Evolutionary conservation across 345 rosid species (phyloP).

Genomic region (Moringa oleifera): DNA sequence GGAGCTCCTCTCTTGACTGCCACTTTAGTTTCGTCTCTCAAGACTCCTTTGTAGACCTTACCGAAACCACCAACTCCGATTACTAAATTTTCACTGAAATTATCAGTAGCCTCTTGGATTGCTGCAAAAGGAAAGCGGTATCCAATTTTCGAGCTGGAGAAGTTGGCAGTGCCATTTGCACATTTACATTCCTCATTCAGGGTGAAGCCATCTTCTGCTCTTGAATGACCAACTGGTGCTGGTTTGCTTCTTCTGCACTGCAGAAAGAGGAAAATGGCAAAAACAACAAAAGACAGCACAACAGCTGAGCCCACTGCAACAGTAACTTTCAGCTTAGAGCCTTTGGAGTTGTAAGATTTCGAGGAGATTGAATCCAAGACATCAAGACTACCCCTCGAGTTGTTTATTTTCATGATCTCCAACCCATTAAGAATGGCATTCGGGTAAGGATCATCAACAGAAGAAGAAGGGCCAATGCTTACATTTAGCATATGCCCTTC

Average conservation of each 20-base stretch:
- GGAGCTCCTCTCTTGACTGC: conserved; percentile 66
- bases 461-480: conserved; percentile 53
- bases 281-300: conserved; percentile 24
- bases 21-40: conserved; percentile 44
- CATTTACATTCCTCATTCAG: neutral
- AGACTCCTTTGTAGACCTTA: conserved; percentile 55
- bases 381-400: conserved; percentile 43
- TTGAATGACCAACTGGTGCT: conserved; percentile 18
- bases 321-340: conserved; percentile 21
- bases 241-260: conserved; percentile 29
- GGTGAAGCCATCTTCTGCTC: conserved; percentile 24
- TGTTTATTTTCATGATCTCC: conserved; percentile 62
- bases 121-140: conserved; percentile 45
- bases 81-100: conserved; percentile 43
- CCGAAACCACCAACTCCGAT: conserved; percentile 74
- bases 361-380: conserved; percentile 23
- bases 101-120: conserved; percentile 53
- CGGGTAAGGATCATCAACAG: conserved; percentile 14
- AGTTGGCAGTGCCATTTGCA: conserved; percentile 21
- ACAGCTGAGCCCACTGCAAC: conserved; percentile 34
- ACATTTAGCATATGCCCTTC: conserved; percentile 28
- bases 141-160: conserved; percentile 48
- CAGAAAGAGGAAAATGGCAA: conserved; percentile 20
- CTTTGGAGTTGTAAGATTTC: conserved; percentile 8
- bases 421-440: conserved; percentile 53